phyloP scores from a whole-genome alignment of 2,329 filamentous ascomycete genomes.

The Dendryphion nanum region DNA sequence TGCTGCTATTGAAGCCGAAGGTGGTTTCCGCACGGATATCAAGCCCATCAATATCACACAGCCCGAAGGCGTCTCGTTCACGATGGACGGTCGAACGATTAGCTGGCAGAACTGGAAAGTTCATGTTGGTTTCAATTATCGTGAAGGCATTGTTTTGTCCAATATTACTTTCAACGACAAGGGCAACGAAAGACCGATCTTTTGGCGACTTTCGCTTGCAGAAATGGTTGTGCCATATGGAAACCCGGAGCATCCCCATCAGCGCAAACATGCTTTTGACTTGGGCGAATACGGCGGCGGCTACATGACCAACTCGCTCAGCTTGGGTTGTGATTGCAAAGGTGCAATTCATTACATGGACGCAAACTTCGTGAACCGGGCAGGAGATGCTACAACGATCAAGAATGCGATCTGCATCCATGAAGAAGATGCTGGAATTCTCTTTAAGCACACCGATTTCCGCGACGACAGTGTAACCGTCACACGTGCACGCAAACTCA shows the following conservation, averaged over 20 bases:
- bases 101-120: slow-evolving; percentile 94
- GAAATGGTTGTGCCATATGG: slow-evolving; percentile 95
- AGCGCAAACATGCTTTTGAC: slow-evolving; percentile 79
- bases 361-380: slow-evolving; percentile 76
- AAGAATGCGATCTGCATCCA: slow-evolving; percentile 96
- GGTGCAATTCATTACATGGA: slow-evolving; percentile 90
- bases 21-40: slow-evolving; percentile 74
- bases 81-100: slow-evolving; percentile 68
- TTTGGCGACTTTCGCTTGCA: slow-evolving; percentile 84
- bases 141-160: slow-evolving; percentile 85
- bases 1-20: slow-evolving; percentile 67
- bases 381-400: slow-evolving; percentile 73
- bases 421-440: slow-evolving; percentile 86
- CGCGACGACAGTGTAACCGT: slow-evolving; percentile 84
- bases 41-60: slow-evolving; percentile 89
- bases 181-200: slow-evolving; percentile 70
- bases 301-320: slow-evolving; percentile 78
- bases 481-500: slow-evolving; percentile 79
- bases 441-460: slow-evolving; percentile 96
- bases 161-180: slow-evolving; percentile 90
- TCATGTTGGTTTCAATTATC: slow-evolving; percentile 92
- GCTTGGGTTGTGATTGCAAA: slow-evolving; percentile 82
- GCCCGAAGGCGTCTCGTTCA: slow-evolving; percentile 86
- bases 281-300: slow-evolving; percentile 78
- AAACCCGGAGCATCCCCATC: slow-evolving; percentile 76